Conservation (phyloP, 202 grass and related monocot species). For the Setaria italica region DNA sequence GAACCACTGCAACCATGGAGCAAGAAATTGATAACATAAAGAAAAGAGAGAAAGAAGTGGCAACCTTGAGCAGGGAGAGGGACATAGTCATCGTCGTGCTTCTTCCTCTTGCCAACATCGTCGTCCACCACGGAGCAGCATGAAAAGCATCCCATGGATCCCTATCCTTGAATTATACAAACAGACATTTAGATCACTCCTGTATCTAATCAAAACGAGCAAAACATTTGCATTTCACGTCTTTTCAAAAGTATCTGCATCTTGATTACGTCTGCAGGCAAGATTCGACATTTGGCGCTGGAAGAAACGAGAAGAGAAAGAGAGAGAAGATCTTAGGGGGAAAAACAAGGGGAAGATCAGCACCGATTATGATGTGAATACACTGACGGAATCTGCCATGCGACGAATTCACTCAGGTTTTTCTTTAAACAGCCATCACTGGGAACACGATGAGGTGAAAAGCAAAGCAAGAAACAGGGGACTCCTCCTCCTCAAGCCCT, state of each 20-base stretch:
- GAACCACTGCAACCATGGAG: background rate
- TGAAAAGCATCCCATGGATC: conserved; percentile 59
- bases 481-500: background rate
- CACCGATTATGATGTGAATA: background rate
- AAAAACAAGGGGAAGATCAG: background rate
- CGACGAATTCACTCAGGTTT: background rate
- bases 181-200: background rate
- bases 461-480: background rate
- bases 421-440: background rate
- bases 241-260: background rate
- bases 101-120: conserved; percentile 56
- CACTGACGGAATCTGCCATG: background rate
- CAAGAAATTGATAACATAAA: background rate
- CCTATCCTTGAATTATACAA: conserved; percentile 14
- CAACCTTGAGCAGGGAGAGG: conserved; percentile 47
- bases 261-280: background rate
- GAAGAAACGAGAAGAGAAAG: background rate
- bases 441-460: conserved; percentile 16
- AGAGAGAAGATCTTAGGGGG: background rate
- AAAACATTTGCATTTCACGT: conserved; percentile 6
- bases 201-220: background rate
- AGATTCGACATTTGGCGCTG: background rate
- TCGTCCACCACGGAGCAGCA: conserved; percentile 47
- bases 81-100: conserved; percentile 48
- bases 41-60: background rate